A percentile compares a stretch with the other conserved stretches of the same genome.
These are phyloP conservation scores for Penicillium griseofulvum DNA, from an alignment of 2,329 filamentous ascomycete genomes.

Conservation along the genomic window DNA sequence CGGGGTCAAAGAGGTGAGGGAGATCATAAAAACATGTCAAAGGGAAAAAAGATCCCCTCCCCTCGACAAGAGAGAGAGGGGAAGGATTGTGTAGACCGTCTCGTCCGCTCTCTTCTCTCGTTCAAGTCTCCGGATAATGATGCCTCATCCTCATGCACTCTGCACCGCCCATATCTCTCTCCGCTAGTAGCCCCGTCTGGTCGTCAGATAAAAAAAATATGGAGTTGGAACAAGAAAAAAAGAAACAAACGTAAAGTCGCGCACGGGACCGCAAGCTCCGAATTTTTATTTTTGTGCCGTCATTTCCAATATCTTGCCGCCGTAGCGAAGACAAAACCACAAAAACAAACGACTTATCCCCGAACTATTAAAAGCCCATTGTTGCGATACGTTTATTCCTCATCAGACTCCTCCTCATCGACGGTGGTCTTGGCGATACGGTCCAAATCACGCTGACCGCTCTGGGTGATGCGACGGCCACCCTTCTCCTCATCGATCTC, in stretches of 20 bases:
- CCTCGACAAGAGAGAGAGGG: constrained; percentile 12
- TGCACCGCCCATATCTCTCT: constrained; percentile 18
- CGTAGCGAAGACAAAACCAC: constrained; percentile 16
- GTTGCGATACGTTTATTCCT: constrained; percentile 41
- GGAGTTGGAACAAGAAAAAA: constrained; percentile 26
- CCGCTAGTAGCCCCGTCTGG: constrained; percentile 30
- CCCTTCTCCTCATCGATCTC: constrained; percentile 99
- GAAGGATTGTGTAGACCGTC: constrained; percentile 12
- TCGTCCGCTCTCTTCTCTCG: constrained; percentile 26
- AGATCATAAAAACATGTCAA: constrained; percentile 23
- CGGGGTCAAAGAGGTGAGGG: constrained; percentile 28
- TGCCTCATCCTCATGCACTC: constrained; percentile 25
- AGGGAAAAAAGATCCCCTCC: constrained; percentile 20
- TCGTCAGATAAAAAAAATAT: constrained; percentile 23
- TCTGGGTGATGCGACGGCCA: constrained; percentile 96
- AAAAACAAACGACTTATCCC: constrained; percentile 25
- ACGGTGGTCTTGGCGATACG: constrained; percentile 76
- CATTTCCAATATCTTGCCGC: constrained; percentile 23
- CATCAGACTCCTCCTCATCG: constrained; percentile 47
- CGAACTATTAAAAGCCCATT: constrained; percentile 26
- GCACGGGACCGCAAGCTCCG: constrained; percentile 27
- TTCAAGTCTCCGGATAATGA: constrained; percentile 21
- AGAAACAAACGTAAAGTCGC: constrained; percentile 27
- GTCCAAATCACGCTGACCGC: constrained; percentile 98
- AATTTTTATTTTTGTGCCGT: constrained; percentile 26